phyloP scores from a whole-genome alignment of 78 protist species.

The Dictyostelium purpureum region DNA sequence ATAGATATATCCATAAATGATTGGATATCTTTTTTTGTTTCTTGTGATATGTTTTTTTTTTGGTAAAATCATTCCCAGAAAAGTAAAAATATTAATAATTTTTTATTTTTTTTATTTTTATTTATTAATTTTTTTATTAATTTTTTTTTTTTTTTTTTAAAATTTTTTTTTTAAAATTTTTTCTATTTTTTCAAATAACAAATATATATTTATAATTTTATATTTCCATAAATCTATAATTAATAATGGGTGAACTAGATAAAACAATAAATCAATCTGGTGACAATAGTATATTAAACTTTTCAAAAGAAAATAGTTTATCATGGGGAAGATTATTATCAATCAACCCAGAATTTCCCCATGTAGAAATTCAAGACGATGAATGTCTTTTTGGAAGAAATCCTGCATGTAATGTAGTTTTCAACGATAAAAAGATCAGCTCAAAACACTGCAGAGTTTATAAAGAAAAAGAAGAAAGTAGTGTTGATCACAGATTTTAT shows the following conservation, averaged over 20 bases:
- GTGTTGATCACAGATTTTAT: constrained; percentile 24
- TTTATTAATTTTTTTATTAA: too few species aligned
- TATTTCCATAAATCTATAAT: too few species aligned
- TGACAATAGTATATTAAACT: background rate
- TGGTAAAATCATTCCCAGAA: too few species aligned
- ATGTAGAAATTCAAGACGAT: constrained; percentile 16
- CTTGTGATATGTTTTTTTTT: too few species aligned
- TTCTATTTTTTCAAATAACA: too few species aligned
- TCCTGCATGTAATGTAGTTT: background rate
- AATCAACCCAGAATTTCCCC: constrained; percentile 4
- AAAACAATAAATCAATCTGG: background rate
- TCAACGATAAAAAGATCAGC: constrained; percentile 28
- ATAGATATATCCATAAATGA: too few species aligned
- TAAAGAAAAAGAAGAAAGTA: constrained; percentile 17
- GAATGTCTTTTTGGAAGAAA: constrained; percentile 54
- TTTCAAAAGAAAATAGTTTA: background rate
- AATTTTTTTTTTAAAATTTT: too few species aligned
- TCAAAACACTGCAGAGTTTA: constrained; percentile 39
- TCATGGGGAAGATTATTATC: constrained; percentile 44
- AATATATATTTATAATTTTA: too few species aligned
- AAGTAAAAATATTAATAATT: too few species aligned
- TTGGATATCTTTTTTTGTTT: too few species aligned
- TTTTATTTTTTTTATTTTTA: too few species aligned
- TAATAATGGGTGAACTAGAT: constrained; percentile 4
- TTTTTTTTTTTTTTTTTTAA: too few species aligned